Evolutionary conservation across 805 yeast species (phyloP).

Genomic region (Metschnikowia arizonensis): DNA sequence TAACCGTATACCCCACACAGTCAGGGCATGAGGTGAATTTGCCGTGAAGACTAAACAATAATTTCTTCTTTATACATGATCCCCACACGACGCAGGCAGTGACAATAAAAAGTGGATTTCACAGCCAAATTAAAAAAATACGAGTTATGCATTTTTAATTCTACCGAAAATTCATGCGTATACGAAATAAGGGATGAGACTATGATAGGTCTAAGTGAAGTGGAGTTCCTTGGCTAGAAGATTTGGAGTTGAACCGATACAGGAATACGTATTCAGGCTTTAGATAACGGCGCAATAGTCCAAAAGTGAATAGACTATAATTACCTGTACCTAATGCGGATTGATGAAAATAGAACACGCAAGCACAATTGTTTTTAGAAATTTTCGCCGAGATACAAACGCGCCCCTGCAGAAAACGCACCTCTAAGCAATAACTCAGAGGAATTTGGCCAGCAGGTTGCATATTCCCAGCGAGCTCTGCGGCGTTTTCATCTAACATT

Average conservation of each 20-base stretch:
- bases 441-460: not conserved
- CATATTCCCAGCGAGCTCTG: not conserved
- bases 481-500: slow-evolving; percentile 1
- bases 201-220: too few species aligned
- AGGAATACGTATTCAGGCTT: not conserved
- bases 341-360: slow-evolving; percentile 1
- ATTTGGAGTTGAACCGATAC: not conserved
- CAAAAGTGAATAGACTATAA: not conserved
- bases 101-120: not conserved
- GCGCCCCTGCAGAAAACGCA: slow-evolving; percentile 1
- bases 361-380: not conserved
- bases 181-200: not conserved
- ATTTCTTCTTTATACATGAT: not conserved
- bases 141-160: too few species aligned
- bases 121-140: not conserved
- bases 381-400: slow-evolving; percentile 2
- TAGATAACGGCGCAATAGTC: not conserved
- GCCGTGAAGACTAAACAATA: not conserved
- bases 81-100: not conserved
- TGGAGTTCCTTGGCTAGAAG: not conserved
- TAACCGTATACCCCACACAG: slow-evolving; percentile 4
- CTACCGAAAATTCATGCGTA: not conserved
- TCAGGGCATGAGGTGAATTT: not conserved
- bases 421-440: not conserved
- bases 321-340: not conserved